Conservation (phyloP, 2,329 filamentous ascomycete genomes). For the Pseudocercospora macadamiae region DNA sequence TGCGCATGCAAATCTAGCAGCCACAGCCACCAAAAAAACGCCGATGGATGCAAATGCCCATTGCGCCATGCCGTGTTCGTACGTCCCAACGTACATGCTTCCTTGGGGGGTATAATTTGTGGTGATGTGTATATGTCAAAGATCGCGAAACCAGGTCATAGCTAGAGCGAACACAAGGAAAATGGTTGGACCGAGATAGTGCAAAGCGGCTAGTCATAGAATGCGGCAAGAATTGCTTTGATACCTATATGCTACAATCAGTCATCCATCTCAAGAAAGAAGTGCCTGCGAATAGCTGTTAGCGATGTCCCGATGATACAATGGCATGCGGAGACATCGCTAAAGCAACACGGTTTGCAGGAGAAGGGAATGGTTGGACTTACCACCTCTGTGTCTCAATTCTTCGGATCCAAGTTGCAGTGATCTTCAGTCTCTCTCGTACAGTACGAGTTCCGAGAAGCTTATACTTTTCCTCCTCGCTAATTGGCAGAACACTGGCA, state of each 20-base stretch:
- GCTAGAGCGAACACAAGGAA: conserved; percentile 16
- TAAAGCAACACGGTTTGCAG: not conserved
- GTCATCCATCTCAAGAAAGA: not conserved
- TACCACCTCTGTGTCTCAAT: conserved; percentile 74
- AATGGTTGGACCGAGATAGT: conserved; percentile 34
- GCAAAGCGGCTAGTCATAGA: conserved; percentile 43
- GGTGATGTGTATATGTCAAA: not conserved
- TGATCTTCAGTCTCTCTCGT: conserved; percentile 79
- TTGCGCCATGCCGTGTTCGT: conserved; percentile 23
- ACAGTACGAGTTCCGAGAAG: conserved; percentile 75
- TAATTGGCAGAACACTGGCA: conserved; percentile 76
- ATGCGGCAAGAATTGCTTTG: conserved; percentile 45
- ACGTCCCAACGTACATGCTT: conserved; percentile 12
- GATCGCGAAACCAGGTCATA: conserved; percentile 5
- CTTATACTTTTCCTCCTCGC: conserved; percentile 77
- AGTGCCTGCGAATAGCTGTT: not conserved
- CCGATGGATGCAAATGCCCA: conserved; percentile 15
- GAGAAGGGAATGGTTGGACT: conserved; percentile 46
- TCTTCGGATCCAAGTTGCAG: conserved; percentile 74
- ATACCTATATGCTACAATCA: conserved; percentile 36
- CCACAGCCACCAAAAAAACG: conserved; percentile 6
- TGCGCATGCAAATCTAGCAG: not conserved
- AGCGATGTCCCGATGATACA: conserved; percentile 3
- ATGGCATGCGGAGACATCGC: conserved; percentile 7
- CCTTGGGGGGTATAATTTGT: conserved; percentile 10